These are phyloP conservation scores for Monosporascus cannonballus DNA, from an alignment of 2,329 filamentous ascomycete species.

Conservation along the genomic window DNA sequence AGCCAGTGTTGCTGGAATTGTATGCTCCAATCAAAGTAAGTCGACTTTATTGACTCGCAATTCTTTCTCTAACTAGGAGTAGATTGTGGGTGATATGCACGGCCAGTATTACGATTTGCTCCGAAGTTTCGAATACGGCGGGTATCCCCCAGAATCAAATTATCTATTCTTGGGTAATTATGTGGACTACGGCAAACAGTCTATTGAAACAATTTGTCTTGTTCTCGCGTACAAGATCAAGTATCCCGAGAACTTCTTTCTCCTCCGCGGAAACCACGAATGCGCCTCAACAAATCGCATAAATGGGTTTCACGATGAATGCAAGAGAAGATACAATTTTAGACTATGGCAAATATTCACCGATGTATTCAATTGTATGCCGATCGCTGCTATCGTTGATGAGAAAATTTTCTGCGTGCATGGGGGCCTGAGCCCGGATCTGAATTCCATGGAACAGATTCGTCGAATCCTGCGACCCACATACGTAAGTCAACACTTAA, in stretches of 20 bases:
- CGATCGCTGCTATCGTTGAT: conserved; percentile 96
- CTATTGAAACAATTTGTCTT: conserved; percentile 95
- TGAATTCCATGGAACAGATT: conserved; percentile 99
- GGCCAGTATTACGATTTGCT: conserved; percentile 98
- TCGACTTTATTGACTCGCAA: conserved; percentile 4
- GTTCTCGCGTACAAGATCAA: conserved; percentile 99
- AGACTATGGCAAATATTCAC: conserved; percentile 99
- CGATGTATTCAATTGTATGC: conserved; percentile 98
- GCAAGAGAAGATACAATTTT: conserved; percentile 98
- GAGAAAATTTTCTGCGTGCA: conserved; percentile 99
- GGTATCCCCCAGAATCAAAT: conserved; percentile 97
- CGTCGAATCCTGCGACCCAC: conserved; percentile 97
- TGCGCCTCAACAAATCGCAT: conserved; percentile 98
- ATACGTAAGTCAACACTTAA: conserved; percentile 65
- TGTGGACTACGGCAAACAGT: conserved; percentile 98
- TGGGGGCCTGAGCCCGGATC: conserved; percentile 89
- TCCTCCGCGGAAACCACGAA: conserved; percentile 97
- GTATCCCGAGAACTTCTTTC: conserved; percentile 99
- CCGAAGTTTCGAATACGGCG: conserved; percentile 95
- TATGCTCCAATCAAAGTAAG: conserved; percentile 97
- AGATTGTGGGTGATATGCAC: conserved; percentile 99
- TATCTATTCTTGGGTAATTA: conserved; percentile 99
- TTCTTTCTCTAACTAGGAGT: conserved; percentile 1
- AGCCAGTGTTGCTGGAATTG: conserved; percentile 94
- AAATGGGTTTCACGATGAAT: conserved; percentile 99